These are phyloP conservation scores for Hemerocallis citrina DNA, from an alignment of 106 monocot genomes.

Conservation along the genomic window DNA sequence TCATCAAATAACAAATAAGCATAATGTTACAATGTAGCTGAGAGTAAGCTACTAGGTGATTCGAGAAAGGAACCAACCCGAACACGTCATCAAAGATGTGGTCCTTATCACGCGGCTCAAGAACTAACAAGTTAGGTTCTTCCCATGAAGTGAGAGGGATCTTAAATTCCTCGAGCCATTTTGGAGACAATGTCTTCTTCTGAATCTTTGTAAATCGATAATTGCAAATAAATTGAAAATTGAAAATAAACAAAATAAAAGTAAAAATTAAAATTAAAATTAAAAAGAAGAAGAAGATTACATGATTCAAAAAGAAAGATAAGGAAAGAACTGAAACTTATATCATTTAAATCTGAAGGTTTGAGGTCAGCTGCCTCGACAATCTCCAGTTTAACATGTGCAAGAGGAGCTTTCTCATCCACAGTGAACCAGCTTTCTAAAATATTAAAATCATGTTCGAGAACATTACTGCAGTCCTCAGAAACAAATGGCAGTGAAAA, in stretches of 20 bases:
- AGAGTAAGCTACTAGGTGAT: too few relatives aligned
- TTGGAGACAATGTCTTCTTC: slow-evolving; percentile 68
- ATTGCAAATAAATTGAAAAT: neutral
- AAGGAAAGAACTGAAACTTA: neutral
- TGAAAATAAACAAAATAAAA: too few relatives aligned
- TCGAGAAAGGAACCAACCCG: slow-evolving; percentile 47
- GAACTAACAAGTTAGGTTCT: slow-evolving; percentile 32
- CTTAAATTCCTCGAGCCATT: slow-evolving; percentile 81
- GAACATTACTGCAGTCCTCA: too few relatives aligned
- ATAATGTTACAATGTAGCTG: too few relatives aligned
- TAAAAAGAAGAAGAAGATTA: neutral
- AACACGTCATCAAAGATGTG: slow-evolving; percentile 66
- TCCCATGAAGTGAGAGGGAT: slow-evolving; percentile 91
- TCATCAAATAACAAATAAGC: too few relatives aligned
- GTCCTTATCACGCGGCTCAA: slow-evolving; percentile 80
- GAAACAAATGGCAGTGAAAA: too few relatives aligned
- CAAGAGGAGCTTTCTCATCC: slow-evolving; percentile 71
- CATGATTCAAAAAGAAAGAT: neutral
- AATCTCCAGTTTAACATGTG: slow-evolving; percentile 71
- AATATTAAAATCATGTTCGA: too few relatives aligned
- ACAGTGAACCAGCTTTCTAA: slow-evolving; percentile 74
- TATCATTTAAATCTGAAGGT: slow-evolving; percentile 64
- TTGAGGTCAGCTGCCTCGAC: slow-evolving; percentile 84
- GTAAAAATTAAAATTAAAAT: neutral
- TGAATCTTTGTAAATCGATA: slow-evolving; percentile 40